Evolutionary conservation across 2,329 filamentous ascomycete genomes (phyloP).

Genomic region (Ophidiomyces ophidiicola): DNA sequence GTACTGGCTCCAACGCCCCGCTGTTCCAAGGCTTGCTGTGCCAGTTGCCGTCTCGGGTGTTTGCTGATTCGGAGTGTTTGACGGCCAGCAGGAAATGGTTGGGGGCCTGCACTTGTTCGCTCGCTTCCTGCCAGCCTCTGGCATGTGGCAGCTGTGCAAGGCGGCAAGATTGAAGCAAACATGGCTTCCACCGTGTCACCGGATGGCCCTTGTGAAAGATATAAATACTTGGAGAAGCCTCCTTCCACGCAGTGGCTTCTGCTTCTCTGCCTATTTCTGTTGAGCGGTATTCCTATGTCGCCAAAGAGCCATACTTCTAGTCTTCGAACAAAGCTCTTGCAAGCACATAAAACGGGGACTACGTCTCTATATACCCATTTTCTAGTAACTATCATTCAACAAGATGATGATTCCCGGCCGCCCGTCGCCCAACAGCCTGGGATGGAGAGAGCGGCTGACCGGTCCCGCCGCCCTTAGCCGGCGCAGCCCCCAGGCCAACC

Average conservation of each 20-base stretch:
- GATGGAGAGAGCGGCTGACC: background rate
- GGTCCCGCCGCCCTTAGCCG: background rate
- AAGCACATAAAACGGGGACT: too few species aligned
- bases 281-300: too few species aligned
- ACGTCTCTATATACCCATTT: too few species aligned
- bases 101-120: background rate
- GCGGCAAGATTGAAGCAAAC: constrained; percentile 7
- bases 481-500: background rate
- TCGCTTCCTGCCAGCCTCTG: background rate
- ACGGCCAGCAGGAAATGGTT: constrained; percentile 4
- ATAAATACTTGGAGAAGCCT: constrained; percentile 7
- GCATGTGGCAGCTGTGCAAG: background rate
- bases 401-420: too few species aligned
- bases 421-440: background rate
- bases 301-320: too few species aligned
- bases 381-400: too few species aligned
- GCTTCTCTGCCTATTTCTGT: too few species aligned
- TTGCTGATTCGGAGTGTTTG: constrained; percentile 5
- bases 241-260: background rate
- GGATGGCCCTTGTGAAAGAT: background rate
- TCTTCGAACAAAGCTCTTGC: too few species aligned
- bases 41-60: background rate
- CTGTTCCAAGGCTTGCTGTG: background rate
- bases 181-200: background rate
- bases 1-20: background rate